phyloP scores from a whole-genome alignment of 2,329 filamentous ascomycete genomes.

The Hypomyces perniciosus region DNA sequence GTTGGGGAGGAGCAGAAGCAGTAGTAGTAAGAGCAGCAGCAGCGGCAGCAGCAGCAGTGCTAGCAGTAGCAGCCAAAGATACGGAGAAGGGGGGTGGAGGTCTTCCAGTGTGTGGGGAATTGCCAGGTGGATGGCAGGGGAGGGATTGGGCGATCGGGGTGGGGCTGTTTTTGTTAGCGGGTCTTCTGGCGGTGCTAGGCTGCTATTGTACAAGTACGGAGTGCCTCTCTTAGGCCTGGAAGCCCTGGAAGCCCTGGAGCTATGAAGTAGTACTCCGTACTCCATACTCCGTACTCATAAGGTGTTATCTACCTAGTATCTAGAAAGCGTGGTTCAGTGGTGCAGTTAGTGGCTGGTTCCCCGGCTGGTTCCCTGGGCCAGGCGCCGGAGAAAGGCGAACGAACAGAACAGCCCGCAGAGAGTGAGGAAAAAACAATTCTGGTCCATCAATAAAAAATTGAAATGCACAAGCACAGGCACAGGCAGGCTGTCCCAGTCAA shows the following conservation, averaged over 20 bases:
- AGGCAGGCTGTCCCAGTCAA: background rate
- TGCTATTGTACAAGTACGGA: background rate
- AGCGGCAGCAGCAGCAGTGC: background rate
- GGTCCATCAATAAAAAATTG: background rate
- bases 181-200: background rate
- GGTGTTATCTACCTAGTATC: background rate
- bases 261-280: too few relatives aligned
- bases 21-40: background rate
- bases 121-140: slow-evolving; percentile 2
- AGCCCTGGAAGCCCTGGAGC: background rate
- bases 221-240: background rate
- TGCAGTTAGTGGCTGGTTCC: background rate
- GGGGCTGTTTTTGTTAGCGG: background rate
- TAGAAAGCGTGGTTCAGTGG: background rate
- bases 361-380: slow-evolving; percentile 1
- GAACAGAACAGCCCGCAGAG: background rate
- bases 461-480: background rate
- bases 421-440: background rate
- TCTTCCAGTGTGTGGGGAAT: slow-evolving; percentile 11
- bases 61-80: slow-evolving; percentile 2
- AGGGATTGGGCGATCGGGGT: slow-evolving; percentile 13
- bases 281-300: too few relatives aligned
- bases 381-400: slow-evolving; percentile 1
- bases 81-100: slow-evolving; percentile 10
- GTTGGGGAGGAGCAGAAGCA: slow-evolving; percentile 4